phyloP scores from a whole-genome alignment of 2,329 filamentous ascomycete species.

The Penicillium decumbens region DNA sequence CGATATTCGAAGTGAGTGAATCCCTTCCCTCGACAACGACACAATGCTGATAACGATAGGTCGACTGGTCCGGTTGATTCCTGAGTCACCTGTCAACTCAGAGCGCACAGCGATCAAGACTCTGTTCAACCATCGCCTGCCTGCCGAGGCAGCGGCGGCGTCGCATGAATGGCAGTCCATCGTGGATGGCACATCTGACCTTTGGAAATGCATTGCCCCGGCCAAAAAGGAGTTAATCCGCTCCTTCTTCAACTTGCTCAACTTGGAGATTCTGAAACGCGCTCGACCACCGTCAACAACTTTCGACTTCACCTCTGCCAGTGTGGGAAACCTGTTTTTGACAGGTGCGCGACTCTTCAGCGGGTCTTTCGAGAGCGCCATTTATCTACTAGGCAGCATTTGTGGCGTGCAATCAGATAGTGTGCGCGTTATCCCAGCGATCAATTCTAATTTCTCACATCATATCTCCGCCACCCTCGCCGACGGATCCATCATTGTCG shows the following conservation, averaged over 20 bases:
- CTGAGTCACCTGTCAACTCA: conserved; percentile 54
- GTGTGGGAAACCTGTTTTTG: conserved; percentile 73
- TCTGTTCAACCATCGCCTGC: conserved; percentile 83
- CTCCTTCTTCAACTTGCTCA: conserved; percentile 69
- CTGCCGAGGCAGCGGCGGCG: conserved; percentile 57
- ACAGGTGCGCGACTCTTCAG: conserved; percentile 85
- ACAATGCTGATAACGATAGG: conserved; percentile 46
- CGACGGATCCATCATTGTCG: conserved; percentile 74
- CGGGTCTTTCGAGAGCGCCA: conserved; percentile 85
- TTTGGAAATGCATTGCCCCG: conserved; percentile 68
- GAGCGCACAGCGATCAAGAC: conserved; percentile 71
- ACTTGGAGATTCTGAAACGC: conserved; percentile 73
- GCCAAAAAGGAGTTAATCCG: conserved; percentile 73
- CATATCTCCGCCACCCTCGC: conserved; percentile 82
- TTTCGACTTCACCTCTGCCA: conserved; percentile 73
- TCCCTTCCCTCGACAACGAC: neutral
- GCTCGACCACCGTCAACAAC: conserved; percentile 63
- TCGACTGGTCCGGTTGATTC: conserved; percentile 85
- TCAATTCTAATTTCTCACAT: conserved; percentile 92
- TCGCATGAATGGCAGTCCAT: conserved; percentile 81
- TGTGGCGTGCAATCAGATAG: conserved; percentile 70
- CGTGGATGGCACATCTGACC: conserved; percentile 70
- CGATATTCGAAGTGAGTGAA: conserved; percentile 63
- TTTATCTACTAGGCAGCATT: conserved; percentile 82
- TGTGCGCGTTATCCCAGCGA: conserved; percentile 76